These are phyloP conservation scores for Linum usitatissimum DNA, from an alignment of 345 rosid genomes.

Conservation along the genomic window DNA sequence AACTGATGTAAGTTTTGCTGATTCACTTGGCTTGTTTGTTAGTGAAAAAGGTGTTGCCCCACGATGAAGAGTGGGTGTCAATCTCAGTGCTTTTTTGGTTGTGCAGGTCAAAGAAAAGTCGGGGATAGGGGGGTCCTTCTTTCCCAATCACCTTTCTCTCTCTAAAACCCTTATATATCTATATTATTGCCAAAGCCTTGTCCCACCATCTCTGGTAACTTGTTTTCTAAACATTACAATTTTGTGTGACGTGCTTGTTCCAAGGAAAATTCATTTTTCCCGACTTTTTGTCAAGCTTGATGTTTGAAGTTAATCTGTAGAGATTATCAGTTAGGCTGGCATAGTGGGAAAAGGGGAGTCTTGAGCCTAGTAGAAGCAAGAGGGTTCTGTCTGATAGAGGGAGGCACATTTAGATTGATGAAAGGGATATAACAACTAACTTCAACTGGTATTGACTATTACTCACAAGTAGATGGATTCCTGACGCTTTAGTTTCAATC, in stretches of 20 bases:
- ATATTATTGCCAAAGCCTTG: neutral
- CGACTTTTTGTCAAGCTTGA: constrained; percentile 26
- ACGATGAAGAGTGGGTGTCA: constrained; percentile 31
- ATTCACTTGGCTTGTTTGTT: constrained; percentile 21
- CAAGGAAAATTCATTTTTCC: constrained; percentile 16
- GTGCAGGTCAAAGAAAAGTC: constrained; percentile 32
- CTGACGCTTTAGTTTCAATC: neutral
- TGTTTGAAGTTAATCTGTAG: constrained; percentile 20
- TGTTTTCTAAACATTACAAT: constrained; percentile 25
- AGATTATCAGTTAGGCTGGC: constrained; percentile 18
- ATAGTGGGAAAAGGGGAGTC: constrained; percentile 22
- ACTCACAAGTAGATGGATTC: constrained; percentile 17
- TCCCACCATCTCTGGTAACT: constrained; percentile 17
- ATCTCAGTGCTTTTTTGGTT: constrained; percentile 19
- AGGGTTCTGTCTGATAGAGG: constrained; percentile 17
- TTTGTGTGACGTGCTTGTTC: constrained; percentile 15
- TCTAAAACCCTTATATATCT: neutral
- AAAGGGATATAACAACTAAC: constrained; percentile 22
- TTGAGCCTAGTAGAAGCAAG: constrained; percentile 37
- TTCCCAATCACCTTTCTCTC: constrained; percentile 6
- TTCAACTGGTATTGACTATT: constrained; percentile 22
- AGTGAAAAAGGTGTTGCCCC: constrained; percentile 20
- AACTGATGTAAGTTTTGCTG: constrained; percentile 17
- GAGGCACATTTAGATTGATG: constrained; percentile 21
- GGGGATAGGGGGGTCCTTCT: constrained; percentile 18